A percentile compares a stretch with the other conserved stretches of the same genome.
These are phyloP conservation scores for Schizosaccharomyces japonicus DNA, from an alignment of 805 yeast species.

Conservation along the genomic window DNA sequence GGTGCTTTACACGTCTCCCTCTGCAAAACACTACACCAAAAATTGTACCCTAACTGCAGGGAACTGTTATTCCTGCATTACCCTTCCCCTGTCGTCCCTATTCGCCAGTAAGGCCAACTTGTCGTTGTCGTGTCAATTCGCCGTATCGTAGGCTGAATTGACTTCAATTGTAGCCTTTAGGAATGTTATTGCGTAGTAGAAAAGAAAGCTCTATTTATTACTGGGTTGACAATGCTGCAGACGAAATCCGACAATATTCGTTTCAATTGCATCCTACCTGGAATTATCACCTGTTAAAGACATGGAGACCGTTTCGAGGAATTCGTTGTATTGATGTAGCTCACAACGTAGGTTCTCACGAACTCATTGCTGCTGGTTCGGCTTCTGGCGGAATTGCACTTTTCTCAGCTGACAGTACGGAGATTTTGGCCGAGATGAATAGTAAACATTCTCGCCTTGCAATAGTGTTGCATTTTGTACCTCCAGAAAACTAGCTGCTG, in stretches of 20 bases:
- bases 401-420: neutral
- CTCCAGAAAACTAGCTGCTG: conserved; percentile 45
- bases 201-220: neutral
- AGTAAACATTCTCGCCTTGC: conserved; percentile 36
- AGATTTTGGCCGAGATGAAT: conserved; percentile 6
- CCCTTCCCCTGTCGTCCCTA: neutral
- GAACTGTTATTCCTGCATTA: neutral
- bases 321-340: neutral
- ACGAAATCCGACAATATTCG: neutral
- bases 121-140: too few relatives aligned
- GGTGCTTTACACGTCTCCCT: neutral
- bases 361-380: conserved; percentile 2
- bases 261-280: neutral
- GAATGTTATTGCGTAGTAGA: neutral
- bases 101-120: too few relatives aligned
- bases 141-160: too few relatives aligned
- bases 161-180: neutral
- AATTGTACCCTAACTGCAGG: neutral
- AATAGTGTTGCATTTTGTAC: conserved; percentile 48
- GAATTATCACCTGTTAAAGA: neutral
- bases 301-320: neutral
- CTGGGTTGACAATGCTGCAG: neutral
- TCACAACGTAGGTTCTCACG: neutral
- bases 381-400: neutral
- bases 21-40: neutral